Evolutionary conservation across 2,329 filamentous ascomycete species (phyloP), one percentile per base, ranked within the genome.

Genomic region (Leptosphaerulina australis): DNA sequence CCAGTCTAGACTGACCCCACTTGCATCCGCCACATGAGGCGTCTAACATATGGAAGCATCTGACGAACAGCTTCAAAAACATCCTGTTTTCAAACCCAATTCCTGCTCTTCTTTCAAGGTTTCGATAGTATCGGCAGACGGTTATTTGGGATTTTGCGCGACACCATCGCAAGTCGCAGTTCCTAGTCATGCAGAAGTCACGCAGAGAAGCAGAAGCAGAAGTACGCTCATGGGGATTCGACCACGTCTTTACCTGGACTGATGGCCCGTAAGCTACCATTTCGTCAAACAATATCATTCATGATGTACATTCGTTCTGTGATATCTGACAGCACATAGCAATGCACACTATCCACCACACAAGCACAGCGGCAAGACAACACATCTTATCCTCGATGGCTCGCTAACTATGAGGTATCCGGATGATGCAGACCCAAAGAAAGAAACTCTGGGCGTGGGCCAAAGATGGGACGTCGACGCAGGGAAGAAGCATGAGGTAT

Each of bases 281-380:
- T 4, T n/a, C n/a, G n/a, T n/a, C n/a, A n/a, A n/a, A n/a, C n/a
- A n/a, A n/a, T n/a, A n/a, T n/a, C n/a, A n/a, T n/a, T n/a, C n/a
- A n/a, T n/a, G n/a, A n/a, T n/a, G n/a, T n/a, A n/a, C n/a, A n/a
- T n/a, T n/a, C n/a, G n/a, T n/a, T n/a, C n/a, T n/a, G n/a, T n/a
- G n/a, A n/a, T 17, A 0, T 14, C 11, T 55, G 30, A 65, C 57
- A 18, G 18, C 7, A 34, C 47, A 33, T 68, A 31, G 28, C 14
- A 85, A 88, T 67, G 79, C 82, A 21, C 77, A 90, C 70, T 90
- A 90, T 67, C 76, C 77, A 30, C 87, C 88, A 11, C 87, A 90
- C 66, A 81, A 79, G 11, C 88, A 91, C 66, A 60, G 71, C 17
- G 81, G 80, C 26, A 74, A 85, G 35, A 90, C 86, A 0, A 90